Evolutionary conservation across 2,329 filamentous ascomycete species (phyloP).

Genomic region (Gremmenia infestans): DNA sequence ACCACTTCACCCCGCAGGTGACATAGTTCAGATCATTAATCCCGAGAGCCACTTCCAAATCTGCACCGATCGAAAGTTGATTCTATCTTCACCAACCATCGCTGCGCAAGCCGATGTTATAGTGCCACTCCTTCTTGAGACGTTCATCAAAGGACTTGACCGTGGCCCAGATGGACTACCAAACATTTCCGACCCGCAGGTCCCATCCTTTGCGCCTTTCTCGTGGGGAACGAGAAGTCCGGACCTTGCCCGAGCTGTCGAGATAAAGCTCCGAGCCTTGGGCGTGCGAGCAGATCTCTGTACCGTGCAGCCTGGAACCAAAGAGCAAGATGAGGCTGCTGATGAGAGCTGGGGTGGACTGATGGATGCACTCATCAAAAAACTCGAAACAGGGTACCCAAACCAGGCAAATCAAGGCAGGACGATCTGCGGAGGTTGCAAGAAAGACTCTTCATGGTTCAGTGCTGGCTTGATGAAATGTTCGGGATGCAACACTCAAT

Average conservation of each 20-base stretch:
- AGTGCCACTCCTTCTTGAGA: background rate
- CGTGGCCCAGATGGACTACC: background rate
- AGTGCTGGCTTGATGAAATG: background rate
- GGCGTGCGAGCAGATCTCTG: slow-evolving; percentile 3
- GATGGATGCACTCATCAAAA: background rate
- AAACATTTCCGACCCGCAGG: too few relatives aligned
- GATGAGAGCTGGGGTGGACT: background rate
- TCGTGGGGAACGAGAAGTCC: background rate
- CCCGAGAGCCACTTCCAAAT: background rate
- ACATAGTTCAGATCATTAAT: background rate
- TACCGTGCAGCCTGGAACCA: background rate
- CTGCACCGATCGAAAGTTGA: background rate
- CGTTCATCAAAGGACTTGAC: background rate
- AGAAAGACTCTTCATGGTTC: slow-evolving; percentile 1
- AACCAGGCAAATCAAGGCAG: background rate
- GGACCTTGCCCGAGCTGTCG: background rate
- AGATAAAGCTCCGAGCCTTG: background rate
- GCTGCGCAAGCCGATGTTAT: background rate
- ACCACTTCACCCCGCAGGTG: background rate
- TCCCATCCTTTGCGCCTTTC: slow-evolving; percentile 1
- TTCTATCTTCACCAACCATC: background rate
- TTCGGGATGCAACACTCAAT: slow-evolving; percentile 3
- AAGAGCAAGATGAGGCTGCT: background rate
- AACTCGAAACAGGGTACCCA: background rate
- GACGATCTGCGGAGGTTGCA: slow-evolving; percentile 2